Percentiles rank a stretch among this genome's conserved stretches.
These are phyloP conservation scores for Erodium texanum DNA, from an alignment of 441 rosid genomes.

Conservation along the genomic window DNA sequence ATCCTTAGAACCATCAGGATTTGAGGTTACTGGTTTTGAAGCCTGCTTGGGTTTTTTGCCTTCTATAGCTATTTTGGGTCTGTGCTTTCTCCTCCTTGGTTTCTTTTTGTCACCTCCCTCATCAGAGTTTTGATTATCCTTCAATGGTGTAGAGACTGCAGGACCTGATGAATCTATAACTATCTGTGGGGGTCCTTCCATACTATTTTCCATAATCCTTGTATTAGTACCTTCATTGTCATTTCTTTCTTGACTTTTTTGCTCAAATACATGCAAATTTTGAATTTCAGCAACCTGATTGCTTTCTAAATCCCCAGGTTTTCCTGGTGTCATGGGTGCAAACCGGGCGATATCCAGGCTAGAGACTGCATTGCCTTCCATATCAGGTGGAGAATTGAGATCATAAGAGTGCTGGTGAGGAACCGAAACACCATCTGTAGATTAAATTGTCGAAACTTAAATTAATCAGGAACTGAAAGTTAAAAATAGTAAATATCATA, in stretches of 20 bases:
- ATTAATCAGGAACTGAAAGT: slow-evolving; percentile 7
- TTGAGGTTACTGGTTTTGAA: slow-evolving; percentile 7
- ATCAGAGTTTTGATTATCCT: slow-evolving; percentile 13
- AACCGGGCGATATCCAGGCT: slow-evolving; percentile 19
- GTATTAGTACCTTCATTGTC: slow-evolving; percentile 15
- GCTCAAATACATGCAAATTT: slow-evolving; percentile 15
- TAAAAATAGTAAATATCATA: neutral
- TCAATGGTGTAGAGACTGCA: neutral
- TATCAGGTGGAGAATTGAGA: slow-evolving; percentile 26
- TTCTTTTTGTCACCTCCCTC: slow-evolving; percentile 21
- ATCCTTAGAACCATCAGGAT: slow-evolving; percentile 23
- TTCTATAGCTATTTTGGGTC: slow-evolving; percentile 25
- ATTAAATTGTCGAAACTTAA: neutral
- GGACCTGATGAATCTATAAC: slow-evolving; percentile 23
- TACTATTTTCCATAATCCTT: neutral
- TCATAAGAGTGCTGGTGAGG: slow-evolving; percentile 23
- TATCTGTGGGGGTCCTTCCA: slow-evolving; percentile 16
- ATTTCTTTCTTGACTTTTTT: slow-evolving; percentile 7
- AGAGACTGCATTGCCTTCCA: slow-evolving; percentile 16
- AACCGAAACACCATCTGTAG: slow-evolving; percentile 26
- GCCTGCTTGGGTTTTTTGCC: slow-evolving; percentile 13
- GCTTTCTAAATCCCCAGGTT: slow-evolving; percentile 23
- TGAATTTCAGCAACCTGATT: slow-evolving; percentile 19
- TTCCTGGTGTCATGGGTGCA: slow-evolving; percentile 51
- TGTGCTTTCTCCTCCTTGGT: slow-evolving; percentile 22